These are phyloP conservation scores for Noccaea caerulescens DNA, from an alignment of 345 rosid genomes.

Conservation along the genomic window DNA sequence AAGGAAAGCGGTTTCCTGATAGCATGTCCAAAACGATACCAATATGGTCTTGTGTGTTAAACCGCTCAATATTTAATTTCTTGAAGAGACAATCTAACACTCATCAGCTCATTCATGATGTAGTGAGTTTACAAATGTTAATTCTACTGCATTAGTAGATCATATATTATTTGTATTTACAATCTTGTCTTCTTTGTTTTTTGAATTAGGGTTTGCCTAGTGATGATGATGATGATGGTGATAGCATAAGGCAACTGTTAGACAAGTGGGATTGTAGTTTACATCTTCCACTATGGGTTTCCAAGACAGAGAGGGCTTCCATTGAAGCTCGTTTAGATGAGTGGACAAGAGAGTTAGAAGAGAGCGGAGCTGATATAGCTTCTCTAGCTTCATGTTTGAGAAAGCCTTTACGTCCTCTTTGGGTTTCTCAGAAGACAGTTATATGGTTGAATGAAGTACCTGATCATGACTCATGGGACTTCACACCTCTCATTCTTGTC, in stretches of 20 bases:
- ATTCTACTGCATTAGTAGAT: too few relatives aligned
- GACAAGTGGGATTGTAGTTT: constrained; percentile 80
- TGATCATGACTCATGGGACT: constrained; percentile 87
- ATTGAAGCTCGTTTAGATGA: constrained; percentile 68
- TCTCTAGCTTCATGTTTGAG: constrained; percentile 60
- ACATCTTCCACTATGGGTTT: constrained; percentile 93
- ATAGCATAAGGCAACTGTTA: constrained; percentile 22
- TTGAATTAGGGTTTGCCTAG: constrained; percentile 41
- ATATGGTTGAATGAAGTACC: constrained; percentile 95
- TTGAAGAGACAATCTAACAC: constrained; percentile 43
- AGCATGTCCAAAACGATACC: constrained; percentile 98
- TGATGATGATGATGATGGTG: constrained; percentile 32
- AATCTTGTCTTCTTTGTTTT: constrained; percentile 13
- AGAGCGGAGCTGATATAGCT: constrained; percentile 85
- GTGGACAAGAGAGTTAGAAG: constrained; percentile 74
- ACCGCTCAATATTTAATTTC: constrained; percentile 58
- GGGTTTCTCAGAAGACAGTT: constrained; percentile 88
- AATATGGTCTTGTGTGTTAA: constrained; percentile 86
- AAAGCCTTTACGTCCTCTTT: constrained; percentile 81
- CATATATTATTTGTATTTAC: background rate
- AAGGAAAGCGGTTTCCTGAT: constrained; percentile 92
- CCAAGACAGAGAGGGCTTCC: constrained; percentile 70
- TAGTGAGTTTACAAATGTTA: constrained; percentile 48
- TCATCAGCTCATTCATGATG: constrained; percentile 30
- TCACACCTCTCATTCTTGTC: constrained; percentile 82